Base-by-base conservation (phyloP, 495 filamentous ascomycete species). In the Penicillium pulvis region DNA sequence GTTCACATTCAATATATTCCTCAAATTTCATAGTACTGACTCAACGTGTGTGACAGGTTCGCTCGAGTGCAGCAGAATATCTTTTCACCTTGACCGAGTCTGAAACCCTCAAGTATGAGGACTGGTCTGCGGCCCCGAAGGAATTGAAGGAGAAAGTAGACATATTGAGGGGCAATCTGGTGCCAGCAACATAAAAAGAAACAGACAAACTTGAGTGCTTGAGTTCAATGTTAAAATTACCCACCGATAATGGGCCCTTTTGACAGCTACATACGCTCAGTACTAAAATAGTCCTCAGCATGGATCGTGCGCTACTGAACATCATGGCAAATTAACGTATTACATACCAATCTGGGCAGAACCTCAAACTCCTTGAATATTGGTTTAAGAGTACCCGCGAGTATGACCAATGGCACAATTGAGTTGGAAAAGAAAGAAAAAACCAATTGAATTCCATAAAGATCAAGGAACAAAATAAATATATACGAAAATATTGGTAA, bases 71-170 rank as follows among this genome's bases (percentile, higher is more conserved):
- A 23, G 72, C 77, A 12, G 77, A 80, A 6, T 74, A 72, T 51
- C 51, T 80, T 24, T 78, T 65, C 47, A 69, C 70, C 48, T 67
- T 74, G 51, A 75, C 71, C 4, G 57, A 63, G 12, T 68, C 67
- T 17, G 75, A 78, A 11, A 12, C 58, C 16, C 57, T 73, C 19
- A 77, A 71, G 50, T 59, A 66, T 49, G 75, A 74, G 42, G 74
- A 80, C 52, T 80, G 77, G 77, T 74, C 72, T 24, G 71, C 60
- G 11, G 66, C 66, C 50, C 71, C 74, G 0, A 78, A 73, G 48
- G 62, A 77, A 28, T 57, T 80, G 24, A 80, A 77, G 44, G 61
- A 30, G 19, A 63, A 69, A 19, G 72, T 79, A 47, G 77, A 75
- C 42, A 56, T 55, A 11, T 36, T 80, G 12, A 57, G 69, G 44